Conservation (phyloP, 2,329 filamentous ascomycete genomes). For the Pseudogymnoascus sp. region DNA sequence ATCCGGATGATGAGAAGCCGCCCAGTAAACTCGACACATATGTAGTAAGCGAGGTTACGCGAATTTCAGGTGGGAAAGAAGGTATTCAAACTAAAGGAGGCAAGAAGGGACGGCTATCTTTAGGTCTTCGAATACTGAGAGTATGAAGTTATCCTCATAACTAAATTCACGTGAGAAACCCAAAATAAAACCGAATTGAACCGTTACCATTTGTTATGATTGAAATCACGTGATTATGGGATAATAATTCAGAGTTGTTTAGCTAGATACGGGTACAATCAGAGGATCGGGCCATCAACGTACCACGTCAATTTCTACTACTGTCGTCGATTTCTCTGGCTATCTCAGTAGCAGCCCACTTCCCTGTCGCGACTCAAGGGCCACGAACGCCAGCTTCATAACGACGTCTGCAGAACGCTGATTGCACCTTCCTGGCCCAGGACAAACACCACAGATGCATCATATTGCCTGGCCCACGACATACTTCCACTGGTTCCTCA, state of each 20-base stretch:
- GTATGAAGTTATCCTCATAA: not conserved
- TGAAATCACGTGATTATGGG: not conserved
- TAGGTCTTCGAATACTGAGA: not conserved
- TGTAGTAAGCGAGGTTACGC: not conserved
- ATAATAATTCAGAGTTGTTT: not conserved
- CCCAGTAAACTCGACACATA: not conserved
- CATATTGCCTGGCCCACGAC: conserved; percentile 24
- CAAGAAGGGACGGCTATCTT: not conserved
- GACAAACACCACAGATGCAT: conserved; percentile 26
- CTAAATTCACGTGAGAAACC: not conserved
- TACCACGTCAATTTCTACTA: conserved; percentile 8
- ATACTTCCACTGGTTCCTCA: conserved; percentile 24
- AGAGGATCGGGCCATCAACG: not conserved
- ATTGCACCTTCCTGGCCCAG: conserved; percentile 5
- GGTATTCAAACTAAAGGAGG: not conserved
- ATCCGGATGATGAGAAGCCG: not conserved
- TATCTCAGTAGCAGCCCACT: not conserved
- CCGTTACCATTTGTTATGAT: not conserved
- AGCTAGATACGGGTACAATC: not conserved
- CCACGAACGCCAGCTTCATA: not conserved
- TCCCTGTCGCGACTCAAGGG: not conserved
- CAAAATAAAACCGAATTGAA: not conserved
- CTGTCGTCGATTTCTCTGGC: not conserved
- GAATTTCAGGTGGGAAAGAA: not conserved
- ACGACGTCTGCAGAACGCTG: not conserved